Conservation (phyloP, 768 basidiomycete genomes). For the Suillus plorans region DNA sequence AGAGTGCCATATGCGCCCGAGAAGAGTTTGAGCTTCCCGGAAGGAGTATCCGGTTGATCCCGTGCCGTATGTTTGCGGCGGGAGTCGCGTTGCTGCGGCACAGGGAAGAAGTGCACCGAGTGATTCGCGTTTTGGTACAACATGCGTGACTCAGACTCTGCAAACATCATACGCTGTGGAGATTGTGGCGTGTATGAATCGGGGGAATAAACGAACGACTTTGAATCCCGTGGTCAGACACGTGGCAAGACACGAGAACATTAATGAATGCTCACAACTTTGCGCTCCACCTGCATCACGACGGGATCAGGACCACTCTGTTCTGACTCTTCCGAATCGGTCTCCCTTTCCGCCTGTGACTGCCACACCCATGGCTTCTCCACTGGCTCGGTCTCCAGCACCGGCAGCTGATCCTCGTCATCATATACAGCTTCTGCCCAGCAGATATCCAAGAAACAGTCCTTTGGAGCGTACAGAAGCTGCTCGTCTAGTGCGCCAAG, state of each 20-base stretch:
- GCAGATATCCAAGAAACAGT: conserved; percentile 41
- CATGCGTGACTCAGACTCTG: conserved; percentile 13
- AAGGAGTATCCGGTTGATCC: conserved; percentile 8
- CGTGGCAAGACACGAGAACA: conserved; percentile 6
- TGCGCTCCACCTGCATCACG: conserved; percentile 17
- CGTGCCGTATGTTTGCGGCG: conserved; percentile 3
- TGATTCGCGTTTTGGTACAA: conserved; percentile 20
- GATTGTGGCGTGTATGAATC: conserved; percentile 12
- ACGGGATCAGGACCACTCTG: conserved; percentile 17
- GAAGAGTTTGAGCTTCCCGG: conserved; percentile 24
- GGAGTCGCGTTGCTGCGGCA: conserved; percentile 13
- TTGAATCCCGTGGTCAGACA: neutral
- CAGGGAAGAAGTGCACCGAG: conserved; percentile 14
- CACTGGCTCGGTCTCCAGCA: neutral
- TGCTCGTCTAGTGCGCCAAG: conserved; percentile 39
- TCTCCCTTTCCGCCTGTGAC: neutral
- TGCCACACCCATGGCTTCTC: neutral
- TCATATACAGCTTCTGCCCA: conserved; percentile 37
- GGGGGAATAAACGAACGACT: conserved; percentile 9
- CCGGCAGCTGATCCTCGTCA: conserved; percentile 18
- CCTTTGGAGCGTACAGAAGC: conserved; percentile 37
- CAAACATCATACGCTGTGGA: conserved; percentile 11
- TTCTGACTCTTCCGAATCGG: conserved; percentile 6
- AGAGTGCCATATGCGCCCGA: conserved; percentile 26
- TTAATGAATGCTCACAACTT: conserved; percentile 3